Conservation (phyloP, 306 rosid species). For the Pyrus betulifolia region DNA sequence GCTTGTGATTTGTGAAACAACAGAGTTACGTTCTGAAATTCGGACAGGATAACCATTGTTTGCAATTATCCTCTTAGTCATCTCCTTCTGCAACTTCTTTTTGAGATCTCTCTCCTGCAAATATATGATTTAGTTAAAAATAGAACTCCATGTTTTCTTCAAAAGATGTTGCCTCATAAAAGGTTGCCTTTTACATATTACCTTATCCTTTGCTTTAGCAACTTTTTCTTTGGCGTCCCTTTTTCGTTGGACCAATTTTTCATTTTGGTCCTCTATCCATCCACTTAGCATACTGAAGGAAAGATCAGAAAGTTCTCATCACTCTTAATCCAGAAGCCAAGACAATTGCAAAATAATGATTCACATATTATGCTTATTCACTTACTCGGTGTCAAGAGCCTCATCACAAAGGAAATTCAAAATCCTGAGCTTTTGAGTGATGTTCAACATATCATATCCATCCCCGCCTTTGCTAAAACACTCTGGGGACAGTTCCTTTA, state of each 20-base stretch:
- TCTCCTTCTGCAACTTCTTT: conserved; percentile 38
- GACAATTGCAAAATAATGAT: background rate
- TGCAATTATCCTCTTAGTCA: conserved; percentile 27
- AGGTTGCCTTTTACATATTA: conserved; percentile 1
- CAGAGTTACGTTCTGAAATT: conserved; percentile 23
- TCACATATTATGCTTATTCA: background rate
- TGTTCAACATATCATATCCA: conserved; percentile 30
- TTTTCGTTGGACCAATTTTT: conserved; percentile 15
- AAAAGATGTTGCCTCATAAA: conserved; percentile 32
- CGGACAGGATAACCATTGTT: conserved; percentile 26
- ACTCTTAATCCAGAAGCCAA: background rate
- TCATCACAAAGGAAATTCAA: conserved; percentile 48
- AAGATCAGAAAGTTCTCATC: background rate
- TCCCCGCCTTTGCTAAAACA: conserved; percentile 18
- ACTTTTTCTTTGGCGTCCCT: conserved; percentile 33
- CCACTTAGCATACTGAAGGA: conserved; percentile 33
- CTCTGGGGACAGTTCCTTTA: conserved; percentile 23
- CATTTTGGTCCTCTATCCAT: conserved; percentile 39
- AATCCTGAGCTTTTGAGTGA: conserved; percentile 34
- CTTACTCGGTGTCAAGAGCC: conserved; percentile 45
- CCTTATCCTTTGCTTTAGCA: conserved; percentile 38
- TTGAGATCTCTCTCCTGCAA: conserved; percentile 31
- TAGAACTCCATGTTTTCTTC: background rate
- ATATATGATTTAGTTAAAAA: background rate
- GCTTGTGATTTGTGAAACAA: conserved; percentile 34